Base-by-base conservation (phyloP, 2,329 filamentous ascomycete genomes). In the Sphaerostilbella broomeana region DNA sequence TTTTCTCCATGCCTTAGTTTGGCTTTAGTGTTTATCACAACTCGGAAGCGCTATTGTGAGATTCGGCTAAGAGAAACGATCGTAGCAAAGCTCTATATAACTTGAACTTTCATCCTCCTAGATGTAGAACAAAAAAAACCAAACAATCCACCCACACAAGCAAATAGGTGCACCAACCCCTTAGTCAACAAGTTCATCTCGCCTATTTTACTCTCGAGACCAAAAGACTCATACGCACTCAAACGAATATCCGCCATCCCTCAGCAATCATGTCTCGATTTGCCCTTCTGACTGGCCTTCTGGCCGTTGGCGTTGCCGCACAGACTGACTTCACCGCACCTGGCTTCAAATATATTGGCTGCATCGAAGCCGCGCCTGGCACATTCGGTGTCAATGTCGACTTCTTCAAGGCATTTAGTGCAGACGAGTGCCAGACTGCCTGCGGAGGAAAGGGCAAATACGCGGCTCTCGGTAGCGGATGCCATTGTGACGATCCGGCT, bases 321-420 rank as follows among this genome's bases (percentile, higher is more conserved):
- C 47, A 51, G 25, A 28, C 46, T 9, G 38, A 44, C 9, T 39
- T 45, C 26, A 41, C 51, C 31, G 17, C 43, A 35, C 7, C 39
- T 15, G 42, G 45, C 10, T 54, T 49, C 41, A 36, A 51, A 29
- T 58, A 55, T 41, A 35, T 57, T 38, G 58, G 56, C 41, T 61
- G 58, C 49, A 49, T 54, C 32, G 28, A 51, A 20, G 45, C 45
- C 35, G 27, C 45, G 4, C 38, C 44, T 4, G 19, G 40, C 9
- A 22, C 33, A 10, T 59, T 58, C 28, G 35, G 48, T 17, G 20
- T 43, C 26, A 22, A 29, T 15, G 35, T 43, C 22, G 21, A 45
- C 9, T 38, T 57, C 16, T 7, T 35, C n/a, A 5, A 25, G 2
- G 21, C 43, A 4, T 52, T 55, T 20, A 47, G 45, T 19, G 34